Evolutionary conservation across 495 filamentous ascomycete genomes (phyloP).

Genomic region (Talaromyces trachyspermus): DNA sequence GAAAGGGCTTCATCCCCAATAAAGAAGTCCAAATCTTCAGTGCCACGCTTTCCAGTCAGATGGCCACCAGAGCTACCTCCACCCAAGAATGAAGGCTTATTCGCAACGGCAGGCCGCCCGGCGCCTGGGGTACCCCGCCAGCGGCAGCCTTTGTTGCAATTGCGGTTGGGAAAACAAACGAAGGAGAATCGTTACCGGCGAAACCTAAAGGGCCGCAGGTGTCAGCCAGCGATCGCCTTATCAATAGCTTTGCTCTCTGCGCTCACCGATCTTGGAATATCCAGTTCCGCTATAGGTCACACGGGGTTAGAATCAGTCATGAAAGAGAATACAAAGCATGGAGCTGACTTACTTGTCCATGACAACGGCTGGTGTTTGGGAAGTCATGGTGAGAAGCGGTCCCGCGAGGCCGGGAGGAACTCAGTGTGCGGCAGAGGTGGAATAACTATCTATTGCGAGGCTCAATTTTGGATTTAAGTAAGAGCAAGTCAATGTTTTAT

Average conservation of each 20-base stretch:
- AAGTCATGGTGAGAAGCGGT: constrained; percentile 58
- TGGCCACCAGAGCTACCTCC: constrained; percentile 75
- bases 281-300: constrained; percentile 76
- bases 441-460: background rate
- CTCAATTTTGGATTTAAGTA: too few species aligned
- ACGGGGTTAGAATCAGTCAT: constrained; percentile 13
- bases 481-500: too few species aligned
- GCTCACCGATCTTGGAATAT: constrained; percentile 92
- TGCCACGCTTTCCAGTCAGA: constrained; percentile 86
- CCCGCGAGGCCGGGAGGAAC: background rate
- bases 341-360: constrained; percentile 92
- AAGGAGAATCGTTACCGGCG: constrained; percentile 97
- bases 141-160: constrained; percentile 87
- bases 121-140: constrained; percentile 69
- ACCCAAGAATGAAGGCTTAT: constrained; percentile 92
- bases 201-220: too few species aligned
- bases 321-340: constrained; percentile 11
- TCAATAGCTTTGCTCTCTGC: too few species aligned
- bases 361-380: constrained; percentile 99
- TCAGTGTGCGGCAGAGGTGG: background rate
- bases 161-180: constrained; percentile 97
- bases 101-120: constrained; percentile 79
- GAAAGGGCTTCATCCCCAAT: constrained; percentile 94
- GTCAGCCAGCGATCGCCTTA: too few species aligned
- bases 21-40: constrained; percentile 97